Evolutionary conservation across 768 basidiomycete genomes (phyloP).

Genomic region (Hemileccinum impolitum): DNA sequence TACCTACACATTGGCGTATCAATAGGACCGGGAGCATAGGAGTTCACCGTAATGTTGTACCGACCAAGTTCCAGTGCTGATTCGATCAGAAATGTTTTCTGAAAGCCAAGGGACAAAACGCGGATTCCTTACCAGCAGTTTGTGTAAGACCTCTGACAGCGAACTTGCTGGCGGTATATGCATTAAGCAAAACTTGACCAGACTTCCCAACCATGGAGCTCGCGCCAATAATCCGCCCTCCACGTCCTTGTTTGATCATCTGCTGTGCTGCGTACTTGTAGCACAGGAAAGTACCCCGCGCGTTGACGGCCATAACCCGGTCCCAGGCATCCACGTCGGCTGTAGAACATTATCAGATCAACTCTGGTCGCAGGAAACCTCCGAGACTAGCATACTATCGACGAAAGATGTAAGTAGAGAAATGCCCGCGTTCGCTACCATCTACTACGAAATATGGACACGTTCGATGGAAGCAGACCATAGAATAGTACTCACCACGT

Average conservation of each 20-base stretch:
- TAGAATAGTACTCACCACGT: neutral
- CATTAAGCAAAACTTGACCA: conserved; percentile 12
- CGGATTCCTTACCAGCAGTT: conserved; percentile 25
- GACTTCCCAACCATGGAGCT: conserved; percentile 21
- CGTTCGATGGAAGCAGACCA: neutral
- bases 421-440: conserved; percentile 7
- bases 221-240: conserved; percentile 38
- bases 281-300: conserved; percentile 33
- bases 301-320: conserved; percentile 37
- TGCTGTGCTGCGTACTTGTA: conserved; percentile 39
- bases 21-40: conserved; percentile 36
- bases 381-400: neutral
- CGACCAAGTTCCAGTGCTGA: conserved; percentile 25
- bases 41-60: conserved; percentile 36
- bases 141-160: conserved; percentile 40
- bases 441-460: neutral
- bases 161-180: conserved; percentile 28
- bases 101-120: neutral
- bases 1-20: conserved; percentile 28
- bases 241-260: conserved; percentile 38
- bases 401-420: neutral
- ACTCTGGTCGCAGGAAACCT: neutral
- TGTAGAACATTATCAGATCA: neutral
- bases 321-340: neutral
- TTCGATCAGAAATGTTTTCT: neutral